phyloP scores from a whole-genome alignment of 202 grass and related monocot species.

The Elaeis oleifera region DNA sequence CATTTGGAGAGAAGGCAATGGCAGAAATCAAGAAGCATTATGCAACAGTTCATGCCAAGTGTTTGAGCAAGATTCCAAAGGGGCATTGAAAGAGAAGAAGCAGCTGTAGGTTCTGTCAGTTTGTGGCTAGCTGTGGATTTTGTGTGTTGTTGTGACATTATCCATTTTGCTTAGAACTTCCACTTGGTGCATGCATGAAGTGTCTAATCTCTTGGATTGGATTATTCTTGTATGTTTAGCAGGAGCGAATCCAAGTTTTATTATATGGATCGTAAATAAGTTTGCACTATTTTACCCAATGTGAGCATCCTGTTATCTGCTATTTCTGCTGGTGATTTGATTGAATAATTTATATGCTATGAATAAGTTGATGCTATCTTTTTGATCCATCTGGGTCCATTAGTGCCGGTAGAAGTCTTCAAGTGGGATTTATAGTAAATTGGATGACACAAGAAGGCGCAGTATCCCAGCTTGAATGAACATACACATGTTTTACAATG shows the following conservation, averaged over 20 bases:
- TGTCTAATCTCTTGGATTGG: not conserved
- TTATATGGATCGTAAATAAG: conserved; percentile 4
- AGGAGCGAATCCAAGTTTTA: conserved; percentile 18
- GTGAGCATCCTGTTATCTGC: conserved; percentile 10
- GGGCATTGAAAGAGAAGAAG: conserved; percentile 57
- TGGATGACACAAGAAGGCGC: too few relatives aligned
- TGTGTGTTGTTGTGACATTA: conserved; percentile 10
- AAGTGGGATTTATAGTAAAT: too few relatives aligned
- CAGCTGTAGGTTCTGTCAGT: conserved; percentile 27
- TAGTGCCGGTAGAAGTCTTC: too few relatives aligned
- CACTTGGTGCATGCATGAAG: not conserved
- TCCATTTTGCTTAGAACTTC: conserved; percentile 27
- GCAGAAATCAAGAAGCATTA: conserved; percentile 53
- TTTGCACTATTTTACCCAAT: conserved; percentile 10
- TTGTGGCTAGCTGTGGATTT: conserved; percentile 13
- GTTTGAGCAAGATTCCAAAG: conserved; percentile 48
- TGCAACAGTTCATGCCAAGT: conserved; percentile 39
- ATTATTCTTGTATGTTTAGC: conserved; percentile 22
- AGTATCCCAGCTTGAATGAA: too few relatives aligned
- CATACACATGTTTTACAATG: too few relatives aligned
- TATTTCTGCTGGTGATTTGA: conserved; percentile 22
- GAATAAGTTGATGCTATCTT: conserved; percentile 2
- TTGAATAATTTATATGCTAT: conserved; percentile 30
- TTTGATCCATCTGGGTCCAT: not conserved
- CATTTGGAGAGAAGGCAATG: conserved; percentile 46